A percentile compares a stretch with the other conserved stretches of the same genome.
Evolutionary conservation across 2,329 filamentous ascomycete species (phyloP).

Genomic region (Penicillium sp.): DNA sequence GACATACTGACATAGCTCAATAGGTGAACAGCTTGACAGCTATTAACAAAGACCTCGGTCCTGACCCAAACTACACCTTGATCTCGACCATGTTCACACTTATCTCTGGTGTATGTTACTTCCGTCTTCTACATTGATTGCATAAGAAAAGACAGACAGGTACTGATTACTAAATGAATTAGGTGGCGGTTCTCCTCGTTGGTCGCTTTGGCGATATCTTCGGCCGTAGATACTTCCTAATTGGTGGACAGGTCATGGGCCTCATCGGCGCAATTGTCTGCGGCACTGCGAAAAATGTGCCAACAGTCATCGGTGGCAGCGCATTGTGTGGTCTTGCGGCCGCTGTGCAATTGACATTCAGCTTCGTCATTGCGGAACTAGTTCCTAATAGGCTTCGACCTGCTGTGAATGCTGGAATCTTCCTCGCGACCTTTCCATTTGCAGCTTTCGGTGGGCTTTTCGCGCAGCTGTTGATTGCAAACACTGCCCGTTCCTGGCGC

Average conservation of each 20-base stretch:
- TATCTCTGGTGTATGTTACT: conserved; percentile 17
- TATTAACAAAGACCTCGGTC: conserved; percentile 28
- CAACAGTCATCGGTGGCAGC: conserved; percentile 35
- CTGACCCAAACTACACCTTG: conserved; percentile 24
- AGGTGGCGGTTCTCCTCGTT: conserved; percentile 28
- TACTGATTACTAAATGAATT: background rate
- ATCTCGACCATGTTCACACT: conserved; percentile 28
- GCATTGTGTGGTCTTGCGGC: conserved; percentile 36
- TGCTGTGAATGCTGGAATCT: conserved; percentile 29
- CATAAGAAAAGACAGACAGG: background rate
- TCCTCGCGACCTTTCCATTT: conserved; percentile 29
- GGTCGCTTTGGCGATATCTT: conserved; percentile 34
- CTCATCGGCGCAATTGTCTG: conserved; percentile 37
- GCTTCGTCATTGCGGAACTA: conserved; percentile 35
- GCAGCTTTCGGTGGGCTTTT: conserved; percentile 42
- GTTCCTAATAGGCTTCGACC: conserved; percentile 37
- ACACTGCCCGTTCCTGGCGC: conserved; percentile 45
- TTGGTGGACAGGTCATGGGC: conserved; percentile 26
- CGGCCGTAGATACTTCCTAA: conserved; percentile 32
- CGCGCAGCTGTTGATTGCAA: conserved; percentile 42
- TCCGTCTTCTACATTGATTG: background rate
- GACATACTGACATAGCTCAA: background rate
- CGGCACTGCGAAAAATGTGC: conserved; percentile 33
- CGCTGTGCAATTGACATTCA: conserved; percentile 36
- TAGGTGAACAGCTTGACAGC: conserved; percentile 18